Percentiles rank a stretch among this genome's conserved stretches.
phyloP scores from a whole-genome alignment of 2,329 filamentous ascomycete genomes.

The Aspergillus transmontanensis region DNA sequence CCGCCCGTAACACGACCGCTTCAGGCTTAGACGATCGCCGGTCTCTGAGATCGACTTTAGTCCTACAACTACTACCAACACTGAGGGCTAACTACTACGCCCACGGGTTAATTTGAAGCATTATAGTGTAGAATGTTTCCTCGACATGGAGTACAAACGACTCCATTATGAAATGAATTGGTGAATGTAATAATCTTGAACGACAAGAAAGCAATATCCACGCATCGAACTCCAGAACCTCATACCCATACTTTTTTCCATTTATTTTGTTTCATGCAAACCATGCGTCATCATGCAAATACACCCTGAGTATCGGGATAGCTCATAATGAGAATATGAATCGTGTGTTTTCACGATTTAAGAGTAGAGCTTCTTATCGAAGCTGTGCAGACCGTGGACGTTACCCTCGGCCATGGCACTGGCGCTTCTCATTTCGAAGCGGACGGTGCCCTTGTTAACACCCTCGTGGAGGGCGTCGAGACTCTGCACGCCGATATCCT shows the following conservation, averaged over 20 bases:
- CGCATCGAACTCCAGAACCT: slow-evolving; percentile 34
- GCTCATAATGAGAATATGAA: slow-evolving; percentile 20
- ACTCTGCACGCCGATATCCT: slow-evolving; percentile 88
- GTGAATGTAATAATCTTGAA: slow-evolving; percentile 3
- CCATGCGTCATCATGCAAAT: slow-evolving; percentile 31
- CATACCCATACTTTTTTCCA: slow-evolving; percentile 33
- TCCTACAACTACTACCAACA: neutral
- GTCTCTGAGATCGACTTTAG: neutral
- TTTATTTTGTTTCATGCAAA: slow-evolving; percentile 22
- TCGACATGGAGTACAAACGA: neutral
- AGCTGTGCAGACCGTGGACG: slow-evolving; percentile 94
- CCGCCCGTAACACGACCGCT: slow-evolving; percentile 7
- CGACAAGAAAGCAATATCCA: slow-evolving; percentile 23
- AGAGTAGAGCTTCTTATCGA: slow-evolving; percentile 99
- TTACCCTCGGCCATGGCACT: slow-evolving; percentile 96
- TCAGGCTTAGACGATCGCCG: neutral
- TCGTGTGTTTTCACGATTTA: slow-evolving; percentile 47
- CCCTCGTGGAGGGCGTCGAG: slow-evolving; percentile 74
- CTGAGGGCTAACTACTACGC: neutral
- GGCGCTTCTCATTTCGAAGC: slow-evolving; percentile 92
- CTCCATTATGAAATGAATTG: slow-evolving; percentile 2
- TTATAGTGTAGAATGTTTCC: neutral
- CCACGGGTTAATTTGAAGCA: neutral
- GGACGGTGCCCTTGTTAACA: slow-evolving; percentile 72
- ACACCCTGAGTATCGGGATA: slow-evolving; percentile 23